Percentiles rank a stretch among this genome's conserved stretches.
Evolutionary conservation across 2,329 filamentous ascomycete genomes (phyloP).

Genomic region (Aspergillus pseudoterreus): DNA sequence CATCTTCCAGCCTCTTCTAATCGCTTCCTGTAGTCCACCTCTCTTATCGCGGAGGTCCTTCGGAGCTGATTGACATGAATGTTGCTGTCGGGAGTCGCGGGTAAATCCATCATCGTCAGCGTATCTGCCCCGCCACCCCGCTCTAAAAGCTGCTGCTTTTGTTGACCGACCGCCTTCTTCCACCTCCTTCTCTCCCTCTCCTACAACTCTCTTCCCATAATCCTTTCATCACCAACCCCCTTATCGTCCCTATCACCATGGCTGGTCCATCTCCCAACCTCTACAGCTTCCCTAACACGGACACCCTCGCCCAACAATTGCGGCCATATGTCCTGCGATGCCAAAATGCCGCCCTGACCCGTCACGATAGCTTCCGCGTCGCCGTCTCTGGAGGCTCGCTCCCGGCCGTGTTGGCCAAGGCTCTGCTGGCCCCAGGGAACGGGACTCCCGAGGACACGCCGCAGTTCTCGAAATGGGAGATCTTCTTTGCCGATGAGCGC

Average conservation of each 20-base stretch:
- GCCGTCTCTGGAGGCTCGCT: constrained; percentile 92
- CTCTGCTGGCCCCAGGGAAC: constrained; percentile 62
- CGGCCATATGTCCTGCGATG: constrained; percentile 77
- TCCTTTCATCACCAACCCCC: not conserved
- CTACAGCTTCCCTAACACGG: constrained; percentile 70
- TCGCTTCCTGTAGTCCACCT: not conserved
- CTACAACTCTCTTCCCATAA: not conserved
- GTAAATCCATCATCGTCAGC: not conserved
- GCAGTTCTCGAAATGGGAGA: constrained; percentile 85
- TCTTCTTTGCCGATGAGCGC: constrained; percentile 98
- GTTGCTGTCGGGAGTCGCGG: not conserved
- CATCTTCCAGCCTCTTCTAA: no score
- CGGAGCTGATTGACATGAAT: not conserved
- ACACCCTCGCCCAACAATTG: constrained; percentile 70
- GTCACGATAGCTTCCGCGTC: constrained; percentile 83
- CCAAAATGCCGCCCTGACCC: constrained; percentile 73
- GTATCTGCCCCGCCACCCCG: not conserved
- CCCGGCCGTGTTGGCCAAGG: constrained; percentile 80
- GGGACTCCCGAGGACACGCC: constrained; percentile 58
- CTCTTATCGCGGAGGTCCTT: not conserved
- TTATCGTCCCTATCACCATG: constrained; percentile 28
- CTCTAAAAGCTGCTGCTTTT: not conserved
- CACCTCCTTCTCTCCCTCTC: not conserved
- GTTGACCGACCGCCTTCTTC: not conserved
- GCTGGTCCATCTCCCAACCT: constrained; percentile 54